phyloP scores from a whole-genome alignment of 345 rosid species.

The Lepidium sativum region DNA sequence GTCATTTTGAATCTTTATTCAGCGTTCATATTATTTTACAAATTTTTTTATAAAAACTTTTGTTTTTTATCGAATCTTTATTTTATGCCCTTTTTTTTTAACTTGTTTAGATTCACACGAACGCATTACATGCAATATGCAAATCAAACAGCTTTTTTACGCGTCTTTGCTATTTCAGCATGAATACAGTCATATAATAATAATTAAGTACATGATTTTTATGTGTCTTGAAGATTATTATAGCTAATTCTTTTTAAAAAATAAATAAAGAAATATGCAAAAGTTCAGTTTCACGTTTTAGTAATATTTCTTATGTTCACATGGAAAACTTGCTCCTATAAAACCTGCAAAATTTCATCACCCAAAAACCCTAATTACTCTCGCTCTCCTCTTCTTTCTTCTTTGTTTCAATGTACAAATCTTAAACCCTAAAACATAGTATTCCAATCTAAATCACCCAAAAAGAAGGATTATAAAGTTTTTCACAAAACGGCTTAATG shows the following conservation, averaged over 20 bases:
- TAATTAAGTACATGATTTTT: constrained; percentile 11
- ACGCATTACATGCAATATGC: neutral
- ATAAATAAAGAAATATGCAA: constrained; percentile 3
- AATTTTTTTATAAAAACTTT: neutral
- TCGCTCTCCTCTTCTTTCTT: neutral
- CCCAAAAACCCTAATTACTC: constrained; percentile 20
- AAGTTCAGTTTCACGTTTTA: constrained; percentile 27
- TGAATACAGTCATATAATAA: neutral
- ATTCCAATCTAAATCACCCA: neutral
- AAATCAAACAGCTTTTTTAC: constrained; percentile 15
- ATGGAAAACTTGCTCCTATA: constrained; percentile 15
- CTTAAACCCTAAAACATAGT: neutral
- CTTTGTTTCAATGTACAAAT: neutral
- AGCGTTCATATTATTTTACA: constrained; percentile 24
- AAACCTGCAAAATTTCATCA: neutral
- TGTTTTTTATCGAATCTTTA: neutral
- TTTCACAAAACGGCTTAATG: constrained; percentile 35
- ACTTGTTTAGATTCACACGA: constrained; percentile 14
- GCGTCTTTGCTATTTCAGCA: constrained; percentile 13
- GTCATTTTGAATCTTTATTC: neutral
- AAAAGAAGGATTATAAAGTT: neutral
- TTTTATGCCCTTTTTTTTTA: neutral
- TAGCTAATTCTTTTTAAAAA: neutral
- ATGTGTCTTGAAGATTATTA: neutral
- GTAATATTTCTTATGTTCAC: constrained; percentile 23